phyloP scores from a whole-genome alignment of 163 green algal genomes.

The Chlamydomonas reinhardtii region DNA sequence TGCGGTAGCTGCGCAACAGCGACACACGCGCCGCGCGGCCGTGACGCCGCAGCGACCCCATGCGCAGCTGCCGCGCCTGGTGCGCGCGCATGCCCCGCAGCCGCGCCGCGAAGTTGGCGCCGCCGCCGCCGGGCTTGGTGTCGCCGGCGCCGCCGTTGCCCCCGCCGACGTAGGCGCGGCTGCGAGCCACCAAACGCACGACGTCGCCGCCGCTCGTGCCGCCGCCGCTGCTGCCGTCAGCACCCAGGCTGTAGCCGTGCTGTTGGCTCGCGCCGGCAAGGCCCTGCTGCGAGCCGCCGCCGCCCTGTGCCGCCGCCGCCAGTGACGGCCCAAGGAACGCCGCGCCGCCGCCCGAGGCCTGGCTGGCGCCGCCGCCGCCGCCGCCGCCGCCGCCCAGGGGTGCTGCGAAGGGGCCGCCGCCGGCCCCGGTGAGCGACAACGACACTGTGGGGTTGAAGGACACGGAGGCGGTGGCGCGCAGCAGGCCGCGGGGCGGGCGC shows the following conservation, averaged over 20 bases:
- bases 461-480: conserved; percentile 30
- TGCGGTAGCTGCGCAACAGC: conserved; percentile 37
- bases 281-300: too few relatives aligned
- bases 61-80: neutral
- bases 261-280: too few relatives aligned
- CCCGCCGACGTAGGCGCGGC: too few relatives aligned
- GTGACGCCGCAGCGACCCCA: neutral
- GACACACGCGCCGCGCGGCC: neutral
- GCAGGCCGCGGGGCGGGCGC: neutral
- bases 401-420: neutral
- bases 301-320: too few relatives aligned
- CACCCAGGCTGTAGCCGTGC: too few relatives aligned
- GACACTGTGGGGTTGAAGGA: conserved; percentile 36
- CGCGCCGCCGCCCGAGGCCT: neutral
- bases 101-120: too few relatives aligned
- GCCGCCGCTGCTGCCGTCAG: neutral
- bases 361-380: neutral
- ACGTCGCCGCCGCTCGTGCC: neutral
- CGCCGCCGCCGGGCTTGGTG: too few relatives aligned
- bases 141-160: too few relatives aligned
- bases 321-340: neutral
- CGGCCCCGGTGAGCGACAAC: conserved; percentile 1
- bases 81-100: neutral
- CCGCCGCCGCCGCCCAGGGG: neutral
- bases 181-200: too few relatives aligned